Conservation (phyloP, 768 basidiomycete genomes). For the Albatrellus ellisii region DNA sequence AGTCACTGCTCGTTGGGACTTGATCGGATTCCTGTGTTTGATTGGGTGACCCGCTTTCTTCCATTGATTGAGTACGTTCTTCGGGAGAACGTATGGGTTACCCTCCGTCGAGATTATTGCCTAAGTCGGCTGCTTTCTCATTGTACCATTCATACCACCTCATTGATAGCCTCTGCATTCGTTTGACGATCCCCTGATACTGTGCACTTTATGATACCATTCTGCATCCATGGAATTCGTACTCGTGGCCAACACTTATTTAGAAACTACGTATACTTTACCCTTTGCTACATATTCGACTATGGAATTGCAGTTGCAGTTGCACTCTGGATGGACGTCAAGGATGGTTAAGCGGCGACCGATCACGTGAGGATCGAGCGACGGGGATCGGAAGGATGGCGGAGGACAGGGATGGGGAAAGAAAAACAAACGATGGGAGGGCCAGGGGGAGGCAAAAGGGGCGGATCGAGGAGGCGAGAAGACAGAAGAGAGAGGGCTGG, state of each 20-base stretch:
- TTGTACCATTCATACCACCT: not conserved
- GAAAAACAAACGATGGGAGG: not conserved
- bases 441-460: not conserved
- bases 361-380: too few species aligned
- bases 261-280: conserved; percentile 8
- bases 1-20: not conserved
- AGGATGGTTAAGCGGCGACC: too few species aligned
- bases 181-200: conserved; percentile 3
- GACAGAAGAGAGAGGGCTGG: too few species aligned
- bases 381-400: too few species aligned
- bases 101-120: conserved; percentile 6
- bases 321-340: too few species aligned
- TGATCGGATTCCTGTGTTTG: not conserved
- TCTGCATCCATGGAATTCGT: conserved; percentile 12
- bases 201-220: conserved; percentile 12
- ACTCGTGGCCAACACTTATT: conserved; percentile 7
- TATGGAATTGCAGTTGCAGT: too few species aligned
- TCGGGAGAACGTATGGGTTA: not conserved
- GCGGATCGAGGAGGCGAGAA: too few species aligned
- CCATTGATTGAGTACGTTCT: not conserved
- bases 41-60: not conserved
- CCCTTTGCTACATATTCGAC: not conserved
- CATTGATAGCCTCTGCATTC: not conserved
- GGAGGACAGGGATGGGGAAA: too few species aligned
- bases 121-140: conserved; percentile 6